A percentile compares a stretch with the other conserved stretches of the same genome.
phyloP scores from a whole-genome alignment of 345 rosid species.

The Camelina laxa region DNA sequence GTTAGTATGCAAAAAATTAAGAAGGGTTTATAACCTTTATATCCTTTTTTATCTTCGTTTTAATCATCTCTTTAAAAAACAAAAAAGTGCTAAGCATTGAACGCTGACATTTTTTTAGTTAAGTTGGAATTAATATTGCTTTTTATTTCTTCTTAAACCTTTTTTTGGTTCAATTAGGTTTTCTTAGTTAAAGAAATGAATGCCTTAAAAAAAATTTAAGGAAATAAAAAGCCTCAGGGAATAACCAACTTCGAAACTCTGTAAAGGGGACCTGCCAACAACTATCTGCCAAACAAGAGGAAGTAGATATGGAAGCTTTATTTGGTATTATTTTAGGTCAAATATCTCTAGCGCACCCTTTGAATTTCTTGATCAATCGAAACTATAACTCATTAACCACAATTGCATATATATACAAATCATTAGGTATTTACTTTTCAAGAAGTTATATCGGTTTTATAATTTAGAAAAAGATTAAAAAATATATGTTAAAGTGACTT shows the following conservation, averaged over 20 bases:
- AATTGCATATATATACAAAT: not conserved
- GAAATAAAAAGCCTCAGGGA: not conserved
- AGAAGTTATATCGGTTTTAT: not conserved
- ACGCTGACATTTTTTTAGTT: not conserved
- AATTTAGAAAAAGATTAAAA: too few relatives aligned
- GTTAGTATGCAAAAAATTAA: not conserved
- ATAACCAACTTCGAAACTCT: slow-evolving; percentile 2
- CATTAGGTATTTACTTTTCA: slow-evolving; percentile 11
- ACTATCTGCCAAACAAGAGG: slow-evolving; percentile 31
- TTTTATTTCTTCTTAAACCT: not conserved
- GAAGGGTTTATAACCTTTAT: too few relatives aligned
- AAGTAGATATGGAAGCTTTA: slow-evolving; percentile 30
- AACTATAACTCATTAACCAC: not conserved
- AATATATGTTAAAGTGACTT: slow-evolving; percentile 20
- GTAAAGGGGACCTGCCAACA: slow-evolving; percentile 28
- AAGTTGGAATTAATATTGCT: not conserved
- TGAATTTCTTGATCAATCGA: slow-evolving; percentile 29
- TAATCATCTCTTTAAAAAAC: too few relatives aligned
- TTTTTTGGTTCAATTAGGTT: not conserved
- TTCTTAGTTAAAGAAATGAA: not conserved
- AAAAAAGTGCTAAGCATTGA: not conserved
- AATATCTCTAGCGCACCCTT: slow-evolving; percentile 17
- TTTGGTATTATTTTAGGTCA: slow-evolving; percentile 31
- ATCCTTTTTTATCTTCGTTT: not conserved
- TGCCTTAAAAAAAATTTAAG: not conserved